Base-by-base conservation (phyloP, 257 asterid genomes). In the Leptodermis oblonga region DNA sequence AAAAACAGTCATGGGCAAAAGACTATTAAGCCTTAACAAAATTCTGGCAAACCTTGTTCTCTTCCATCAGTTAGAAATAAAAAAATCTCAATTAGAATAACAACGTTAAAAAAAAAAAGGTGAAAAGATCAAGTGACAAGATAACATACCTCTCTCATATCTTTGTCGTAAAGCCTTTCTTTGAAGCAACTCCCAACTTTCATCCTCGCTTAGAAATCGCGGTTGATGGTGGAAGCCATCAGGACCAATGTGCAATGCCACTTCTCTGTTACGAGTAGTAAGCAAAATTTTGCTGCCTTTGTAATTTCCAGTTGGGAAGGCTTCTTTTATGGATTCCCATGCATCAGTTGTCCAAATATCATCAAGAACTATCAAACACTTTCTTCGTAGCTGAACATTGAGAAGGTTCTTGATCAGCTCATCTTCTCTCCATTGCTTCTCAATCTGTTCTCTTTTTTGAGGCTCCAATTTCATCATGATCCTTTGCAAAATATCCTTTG, bases 141-240 rank as follows among this genome's bases (percentile, higher is more conserved):
- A 28, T 28, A 12, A 59, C 65, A 5, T 59, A 59, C 65, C 65
- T 14, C 5, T 17, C 1, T 3, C 43, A 59, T 30, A 34, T 59
- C 43, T 59, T 17, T 7, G 12, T 10, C 4, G 23, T 30, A 59
- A 11, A 28, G 28, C 25, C 45, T 60, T 60, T 60, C 28, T 60
- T 7, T 7, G 15, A 15, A 60, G 28, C 43, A 60, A 22, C 2
- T 60, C 15, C 65, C 65, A 60, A 8, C 65, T 60, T 33, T 60
- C 65, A 60, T 60, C 26, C 2, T 11, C 25, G 26, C 14, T 60
- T 17, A 60, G 65, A 60, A 60, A 15, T 60, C 65, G 65, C 2
- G 45, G 65, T 33, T 60, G 15, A 33, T 60, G 45, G 28, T 60
- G 65, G 65, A 33, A 60, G 65, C 65, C 65, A 33, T 60, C 45